Evolutionary conservation across 345 rosid genomes (phyloP).

Genomic region (Kernera saxatilis): DNA sequence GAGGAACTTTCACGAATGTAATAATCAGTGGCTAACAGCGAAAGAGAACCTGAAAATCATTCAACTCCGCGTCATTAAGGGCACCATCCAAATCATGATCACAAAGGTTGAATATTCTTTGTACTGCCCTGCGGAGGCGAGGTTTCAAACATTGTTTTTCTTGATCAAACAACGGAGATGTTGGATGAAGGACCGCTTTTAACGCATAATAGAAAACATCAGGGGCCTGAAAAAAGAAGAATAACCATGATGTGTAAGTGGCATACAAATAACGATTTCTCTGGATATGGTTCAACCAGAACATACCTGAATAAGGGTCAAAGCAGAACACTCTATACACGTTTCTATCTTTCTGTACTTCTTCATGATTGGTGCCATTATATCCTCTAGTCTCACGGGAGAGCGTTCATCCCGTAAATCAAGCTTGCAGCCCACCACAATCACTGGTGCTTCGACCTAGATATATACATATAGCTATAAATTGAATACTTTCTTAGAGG

Average conservation of each 20-base stretch:
- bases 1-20: background rate
- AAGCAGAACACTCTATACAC: slow-evolving; percentile 77
- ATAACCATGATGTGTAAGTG: background rate
- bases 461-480: background rate
- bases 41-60: slow-evolving; percentile 66
- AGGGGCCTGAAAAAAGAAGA: slow-evolving; percentile 47
- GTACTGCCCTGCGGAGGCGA: slow-evolving; percentile 67
- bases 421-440: slow-evolving; percentile 85
- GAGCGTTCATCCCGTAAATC: slow-evolving; percentile 64
- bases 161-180: slow-evolving; percentile 73
- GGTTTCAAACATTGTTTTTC: slow-evolving; percentile 63
- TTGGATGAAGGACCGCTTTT: slow-evolving; percentile 82
- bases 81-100: slow-evolving; percentile 78
- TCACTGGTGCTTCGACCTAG: slow-evolving; percentile 66
- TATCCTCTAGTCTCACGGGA: slow-evolving; percentile 50
- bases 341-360: slow-evolving; percentile 79
- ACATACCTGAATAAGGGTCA: slow-evolving; percentile 63
- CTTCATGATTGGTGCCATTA: slow-evolving; percentile 81
- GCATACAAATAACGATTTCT: background rate
- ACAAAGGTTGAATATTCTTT: slow-evolving; percentile 67
- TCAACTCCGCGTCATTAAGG: slow-evolving; percentile 74
- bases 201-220: slow-evolving; percentile 80
- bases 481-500: background rate
- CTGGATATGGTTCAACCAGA: background rate
- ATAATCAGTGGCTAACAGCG: slow-evolving; percentile 7